Evolutionary conservation across 1,139 yeast genomes (phyloP), one percentile per base, ranked within the genome.

Genomic region (Suhomyces guaymorum): DNA sequence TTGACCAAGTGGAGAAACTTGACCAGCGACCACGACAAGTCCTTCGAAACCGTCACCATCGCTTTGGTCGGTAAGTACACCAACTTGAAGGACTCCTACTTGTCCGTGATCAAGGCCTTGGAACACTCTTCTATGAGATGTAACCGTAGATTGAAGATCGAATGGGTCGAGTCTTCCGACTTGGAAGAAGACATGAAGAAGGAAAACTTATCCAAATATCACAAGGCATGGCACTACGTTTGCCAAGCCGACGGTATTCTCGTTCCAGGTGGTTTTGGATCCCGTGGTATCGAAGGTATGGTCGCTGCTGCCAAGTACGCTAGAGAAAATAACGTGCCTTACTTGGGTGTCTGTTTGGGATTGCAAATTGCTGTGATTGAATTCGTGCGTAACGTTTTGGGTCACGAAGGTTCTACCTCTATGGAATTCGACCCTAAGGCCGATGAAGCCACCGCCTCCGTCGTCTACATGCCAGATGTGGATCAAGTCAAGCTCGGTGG

Each of bases 221-320:
- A 92, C 63, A 82, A 84, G 59, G 96, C 97, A 38, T 94, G 98
- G 99, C 94, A 88, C 55, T 73, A 76, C 50, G 82, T 94, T 48
- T 88, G 96, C 60, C 81, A 86, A 54, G 96, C 98, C 15, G 96
- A 94, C 61, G 98, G 98, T 63, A 86, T 94, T 47, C 75, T 94
- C 45, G 96, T 94, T 39, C 98, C 99, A 26, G 99, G 99, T 56
- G 99, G 99, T 2, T 94, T 94, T 57, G 99, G 99, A 44, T 69
- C 80, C 36, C 83, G 98, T 64, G 99, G 99, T 65, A 88, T 89
- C 43, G 97, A 92, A 68, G 98, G 98, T 55, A 94, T 94, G 99
- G 72, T 94, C 60, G 72, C 89, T 22, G 98, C 97, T 44, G 96
- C 97, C 37, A 84, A 86, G 61, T 94, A 95, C 82, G 98, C 98